Percentiles rank a stretch among this genome's conserved stretches.
These are phyloP conservation scores for Monilinia fructicola DNA, from an alignment of 2,329 filamentous ascomycete species.

Conservation along the genomic window DNA sequence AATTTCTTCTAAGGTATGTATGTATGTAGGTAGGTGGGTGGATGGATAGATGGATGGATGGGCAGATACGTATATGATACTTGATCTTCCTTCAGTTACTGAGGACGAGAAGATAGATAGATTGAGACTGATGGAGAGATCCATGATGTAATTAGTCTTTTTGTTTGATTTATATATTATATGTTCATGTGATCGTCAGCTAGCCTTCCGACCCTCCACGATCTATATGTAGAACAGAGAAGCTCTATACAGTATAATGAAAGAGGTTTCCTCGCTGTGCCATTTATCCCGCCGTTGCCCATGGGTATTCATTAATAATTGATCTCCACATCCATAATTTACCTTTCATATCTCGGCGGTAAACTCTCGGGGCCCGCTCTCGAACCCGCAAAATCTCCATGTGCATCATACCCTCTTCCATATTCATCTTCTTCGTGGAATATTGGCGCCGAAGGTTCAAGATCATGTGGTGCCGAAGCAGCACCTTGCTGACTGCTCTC, in stretches of 20 bases:
- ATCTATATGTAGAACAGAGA: background rate
- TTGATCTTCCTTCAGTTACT: too few relatives aligned
- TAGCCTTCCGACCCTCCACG: background rate
- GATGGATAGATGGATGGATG: too few relatives aligned
- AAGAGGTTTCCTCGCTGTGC: background rate
- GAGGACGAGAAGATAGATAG: too few relatives aligned
- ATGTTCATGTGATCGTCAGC: background rate
- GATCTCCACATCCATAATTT: background rate
- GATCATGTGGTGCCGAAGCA: constrained; percentile 22
- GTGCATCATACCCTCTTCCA: constrained; percentile 33
- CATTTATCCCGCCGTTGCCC: background rate
- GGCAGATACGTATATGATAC: too few relatives aligned
- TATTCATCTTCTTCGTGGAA: constrained; percentile 58
- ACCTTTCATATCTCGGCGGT: constrained; percentile 38
- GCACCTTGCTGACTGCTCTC: constrained; percentile 29
- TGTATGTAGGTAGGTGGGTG: too few relatives aligned
- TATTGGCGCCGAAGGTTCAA: constrained; percentile 56
- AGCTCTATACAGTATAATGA: background rate
- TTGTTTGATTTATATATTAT: background rate
- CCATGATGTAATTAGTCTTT: background rate
- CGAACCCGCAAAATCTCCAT: constrained; percentile 23
- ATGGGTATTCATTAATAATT: constrained; percentile 5
- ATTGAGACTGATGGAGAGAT: background rate
- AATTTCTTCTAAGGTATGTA: too few relatives aligned
- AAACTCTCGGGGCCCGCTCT: constrained; percentile 32